Base-by-base conservation (phyloP, 139 green algal species). In the Bryopsis sp. region DNA sequence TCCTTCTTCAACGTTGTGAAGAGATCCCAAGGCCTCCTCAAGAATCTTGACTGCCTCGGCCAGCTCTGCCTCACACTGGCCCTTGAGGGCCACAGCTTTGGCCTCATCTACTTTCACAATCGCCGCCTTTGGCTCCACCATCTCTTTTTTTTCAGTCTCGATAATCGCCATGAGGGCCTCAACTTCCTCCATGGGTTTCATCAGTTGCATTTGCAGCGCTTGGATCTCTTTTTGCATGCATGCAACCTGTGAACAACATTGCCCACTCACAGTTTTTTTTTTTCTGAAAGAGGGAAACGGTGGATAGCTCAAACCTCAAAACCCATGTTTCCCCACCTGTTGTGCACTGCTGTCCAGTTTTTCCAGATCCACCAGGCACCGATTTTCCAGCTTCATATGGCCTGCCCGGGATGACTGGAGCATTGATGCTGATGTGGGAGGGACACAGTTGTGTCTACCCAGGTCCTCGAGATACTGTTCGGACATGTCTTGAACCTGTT, bases 1-100 rank as follows among this genome's bases (percentile, higher is more conserved):
- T 19, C 82, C 81, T 73, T 89, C 81, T 65, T 91, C 89, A 58
- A 93, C 89, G 35, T 84, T 90, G 80, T 93, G 84, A 39, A 93
- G 73, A 3, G 86, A 85, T 22, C 84, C 72, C 34, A 91, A 72
- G 4, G 86, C 86, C 38, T 87, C 82, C 26, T 92, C 80, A 33
- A 92, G 67, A 46, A 88, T 88, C 50, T 84, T 82, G 24, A 91
- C 79, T 2, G 86, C 86, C 82, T 86, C 85, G 19, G 80, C 82
- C 35, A 93, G 78, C 63, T 90, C 85, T 0, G 67, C 83, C 76
- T 92, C 83, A 73, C 84, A 90, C 76, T 92, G 83, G 34, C 87
- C 83, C 77, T 92, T 92, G 77, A 92, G 88, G 26, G 74, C 77
- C 63, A 87, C 83, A 3, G 82, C 86, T 37, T 76, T 78, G 4